Evolutionary conservation across 2,329 filamentous ascomycete genomes (phyloP), one percentile per base, ranked within the genome.

Genomic region (Neospermospora avenae): DNA sequence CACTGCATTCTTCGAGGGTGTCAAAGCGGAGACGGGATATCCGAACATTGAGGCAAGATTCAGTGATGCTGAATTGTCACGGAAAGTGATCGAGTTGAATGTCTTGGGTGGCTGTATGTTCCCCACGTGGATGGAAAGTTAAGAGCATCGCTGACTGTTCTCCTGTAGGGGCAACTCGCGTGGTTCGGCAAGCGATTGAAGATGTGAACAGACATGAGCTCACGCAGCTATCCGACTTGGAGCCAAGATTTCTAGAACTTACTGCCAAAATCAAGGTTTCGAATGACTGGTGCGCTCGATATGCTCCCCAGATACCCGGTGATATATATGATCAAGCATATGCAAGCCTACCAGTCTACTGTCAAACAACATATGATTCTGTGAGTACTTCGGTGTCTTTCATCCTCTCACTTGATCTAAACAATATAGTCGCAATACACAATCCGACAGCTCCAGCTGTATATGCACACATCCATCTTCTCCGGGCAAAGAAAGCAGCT

Each of bases 311-410:
- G 7, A n/a, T 55, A n/a, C 53, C 53, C 1, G 39, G 31, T 25
- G 39, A 44, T 31, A 55, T 55, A 16, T 55, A 55, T n/a, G 53
- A 55, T 22, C 39, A 45, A 25, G 53, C 41, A 20, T 55, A 55
- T 31, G 35, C 53, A 20, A 45, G 42, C 4, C 44, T 55, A 41
- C 53, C 53, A 3, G 11, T 55, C 14, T 14, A 55, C 28, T 55
- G 53, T 14, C 53, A 55, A n/a, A 55, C 53, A 14, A 44, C 53
- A 13, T 55, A 45, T 24, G 53, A 55, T 35, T 55, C 53, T 6
- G 53, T 45, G 45, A 22, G 53, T 45, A 13, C 24, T 35, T 20
- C 11, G 37, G 2, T n/a, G 13, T 11, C 14, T 7, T 37, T 10
- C 5, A n/a, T 18, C 18, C 16, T 10, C 37, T 42, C 25, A 25